Base-by-base conservation (phyloP, 2,329 filamentous ascomycete species). In the Nothophaeocryptopus gaeumannii region DNA sequence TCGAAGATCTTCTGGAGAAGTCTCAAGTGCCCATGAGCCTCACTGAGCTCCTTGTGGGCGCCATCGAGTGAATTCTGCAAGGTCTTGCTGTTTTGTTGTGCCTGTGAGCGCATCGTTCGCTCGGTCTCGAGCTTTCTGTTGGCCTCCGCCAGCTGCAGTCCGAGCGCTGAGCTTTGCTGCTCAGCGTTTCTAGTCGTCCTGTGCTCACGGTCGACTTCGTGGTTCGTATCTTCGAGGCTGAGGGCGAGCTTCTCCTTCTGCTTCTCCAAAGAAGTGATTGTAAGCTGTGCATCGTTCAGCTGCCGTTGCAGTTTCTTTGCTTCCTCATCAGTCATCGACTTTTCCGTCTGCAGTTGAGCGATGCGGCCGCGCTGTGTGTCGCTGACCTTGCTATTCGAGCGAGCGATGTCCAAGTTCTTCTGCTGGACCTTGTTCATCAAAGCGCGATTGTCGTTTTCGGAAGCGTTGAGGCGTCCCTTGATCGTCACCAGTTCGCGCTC, bases 401-500 rank as follows among this genome's bases (percentile, higher is more conserved):
- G 83, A 35, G 92, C 92, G 68, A 99, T 95, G 66, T 99, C 92
- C 5, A 99, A 79, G 29, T 95, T 93, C 75, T 97, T 97, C 64
- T 97, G 92, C 64, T 97, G 92, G 13, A 99, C 79, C 71, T 97
- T 97, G 74, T 96, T 97, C 58, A 97, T 79, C n/a, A 99, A 76
- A 5, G 90, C 86, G 44, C 89, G 85, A 63, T 97, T 97, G 71
- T 97, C 92, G 62, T 97, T 96, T 68, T 99, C 92, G 0, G 92
- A 97, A 16, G 92, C 93, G 7, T 86, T 80, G 35, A 99, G 76
- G 15, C 92, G 85, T 53, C 91, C 91, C 68, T 93, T 95, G 59
- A 96, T 82, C 1, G 92, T 96, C 15, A 89, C 85, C 5, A 97
- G 78, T 67, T 99, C 93, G 15, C 90, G 83, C 68, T 97, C 91